These are phyloP conservation scores for Ceratopteris richardii DNA, from an alignment of 75 land plant genomes.

Conservation along the genomic window DNA sequence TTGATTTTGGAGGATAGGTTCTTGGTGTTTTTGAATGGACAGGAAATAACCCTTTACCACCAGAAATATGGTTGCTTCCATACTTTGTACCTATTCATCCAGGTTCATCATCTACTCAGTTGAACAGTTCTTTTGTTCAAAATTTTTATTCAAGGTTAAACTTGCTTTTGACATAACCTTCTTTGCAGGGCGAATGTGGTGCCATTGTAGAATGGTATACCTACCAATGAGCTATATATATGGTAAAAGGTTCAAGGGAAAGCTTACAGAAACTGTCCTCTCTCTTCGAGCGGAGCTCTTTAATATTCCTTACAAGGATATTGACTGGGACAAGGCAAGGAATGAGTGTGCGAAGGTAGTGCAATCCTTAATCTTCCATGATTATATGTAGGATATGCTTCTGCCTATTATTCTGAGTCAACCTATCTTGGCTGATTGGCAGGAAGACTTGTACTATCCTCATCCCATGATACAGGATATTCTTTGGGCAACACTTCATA, in stretches of 20 bases:
- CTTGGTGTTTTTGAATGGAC: slow-evolving; percentile 96
- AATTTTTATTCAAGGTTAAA: background rate
- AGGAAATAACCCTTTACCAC: slow-evolving; percentile 89
- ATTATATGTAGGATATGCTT: background rate
- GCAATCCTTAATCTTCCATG: background rate
- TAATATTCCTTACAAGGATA: slow-evolving; percentile 44
- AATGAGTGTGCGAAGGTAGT: slow-evolving; percentile 85
- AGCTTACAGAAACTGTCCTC: slow-evolving; percentile 46
- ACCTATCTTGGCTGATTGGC: slow-evolving; percentile 7
- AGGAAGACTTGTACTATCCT: slow-evolving; percentile 96
- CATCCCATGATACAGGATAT: slow-evolving; percentile 86
- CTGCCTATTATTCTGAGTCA: background rate
- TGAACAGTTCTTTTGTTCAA: too few relatives aligned
- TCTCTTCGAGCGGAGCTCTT: slow-evolving; percentile 70
- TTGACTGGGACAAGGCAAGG: slow-evolving; percentile 83
- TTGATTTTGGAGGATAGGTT: slow-evolving; percentile 33
- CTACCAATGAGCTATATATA: slow-evolving; percentile 88
- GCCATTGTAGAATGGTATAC: slow-evolving; percentile 93
- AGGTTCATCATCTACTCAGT: slow-evolving; percentile 37
- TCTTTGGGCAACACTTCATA: slow-evolving; percentile 76
- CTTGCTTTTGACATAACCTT: background rate
- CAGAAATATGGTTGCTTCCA: slow-evolving; percentile 87
- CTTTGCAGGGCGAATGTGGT: slow-evolving; percentile 91
- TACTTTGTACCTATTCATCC: slow-evolving; percentile 87
- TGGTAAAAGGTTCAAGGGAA: slow-evolving; percentile 84